phyloP scores from a whole-genome alignment of 2,329 filamentous ascomycete genomes.

The Zymoseptoria passerinii region DNA sequence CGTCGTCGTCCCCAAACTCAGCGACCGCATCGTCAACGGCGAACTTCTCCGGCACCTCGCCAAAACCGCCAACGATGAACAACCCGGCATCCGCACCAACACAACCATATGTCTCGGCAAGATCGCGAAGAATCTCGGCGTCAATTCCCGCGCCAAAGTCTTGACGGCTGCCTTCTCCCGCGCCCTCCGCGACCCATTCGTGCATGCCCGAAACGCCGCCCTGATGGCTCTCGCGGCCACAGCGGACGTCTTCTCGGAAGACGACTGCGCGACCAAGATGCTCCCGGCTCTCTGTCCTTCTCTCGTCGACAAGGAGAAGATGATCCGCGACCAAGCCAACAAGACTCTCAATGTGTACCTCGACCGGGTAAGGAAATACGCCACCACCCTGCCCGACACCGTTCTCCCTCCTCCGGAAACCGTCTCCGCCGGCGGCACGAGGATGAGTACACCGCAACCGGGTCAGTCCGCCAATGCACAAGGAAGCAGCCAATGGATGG shows the following conservation, averaged over 20 bases:
- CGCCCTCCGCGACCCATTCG: conserved; percentile 83
- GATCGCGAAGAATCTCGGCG: conserved; percentile 80
- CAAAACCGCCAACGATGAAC: conserved; percentile 94
- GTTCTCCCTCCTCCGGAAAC: conserved; percentile 57
- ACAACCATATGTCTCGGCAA: conserved; percentile 97
- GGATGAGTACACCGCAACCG: conserved; percentile 69
- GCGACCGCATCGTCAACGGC: conserved; percentile 86
- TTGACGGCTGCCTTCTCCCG: conserved; percentile 86
- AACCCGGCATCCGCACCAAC: conserved; percentile 93
- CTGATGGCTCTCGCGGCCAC: conserved; percentile 81
- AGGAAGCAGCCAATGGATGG: conserved; percentile 63
- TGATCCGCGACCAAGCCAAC: conserved; percentile 82
- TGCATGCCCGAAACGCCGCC: conserved; percentile 85
- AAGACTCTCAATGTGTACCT: conserved; percentile 86
- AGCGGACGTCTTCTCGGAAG: conserved; percentile 74
- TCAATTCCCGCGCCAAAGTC: conserved; percentile 71
- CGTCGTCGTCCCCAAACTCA: conserved; percentile 77
- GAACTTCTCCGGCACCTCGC: conserved; percentile 84
- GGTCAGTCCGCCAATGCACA: conserved; percentile 29
- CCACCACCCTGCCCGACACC: conserved; percentile 69
- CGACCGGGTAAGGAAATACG: conserved; percentile 70
- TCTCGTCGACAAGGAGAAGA: conserved; percentile 88
- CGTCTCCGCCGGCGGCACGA: conserved; percentile 41
- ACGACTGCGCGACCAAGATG: conserved; percentile 78
- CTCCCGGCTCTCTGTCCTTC: conserved; percentile 76